phyloP scores from a whole-genome alignment of 2,329 filamentous ascomycete genomes.

The Pseudocercospora eumusae region DNA sequence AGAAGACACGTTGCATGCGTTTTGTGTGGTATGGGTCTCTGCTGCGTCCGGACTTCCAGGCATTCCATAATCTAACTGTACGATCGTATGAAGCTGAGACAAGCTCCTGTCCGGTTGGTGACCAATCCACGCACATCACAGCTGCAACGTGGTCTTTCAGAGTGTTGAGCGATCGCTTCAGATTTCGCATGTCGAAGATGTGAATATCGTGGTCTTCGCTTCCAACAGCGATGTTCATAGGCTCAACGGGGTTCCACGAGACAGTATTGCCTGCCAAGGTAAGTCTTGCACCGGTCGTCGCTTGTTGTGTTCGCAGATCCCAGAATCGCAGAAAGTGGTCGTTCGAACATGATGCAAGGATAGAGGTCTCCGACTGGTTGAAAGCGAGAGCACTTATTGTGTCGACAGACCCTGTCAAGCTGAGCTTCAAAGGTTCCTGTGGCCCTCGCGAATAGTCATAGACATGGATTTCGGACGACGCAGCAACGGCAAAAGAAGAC shows the following conservation, averaged over 20 bases:
- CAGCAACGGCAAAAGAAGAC: constrained; percentile 74
- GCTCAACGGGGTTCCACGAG: constrained; percentile 94
- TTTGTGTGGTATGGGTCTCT: constrained; percentile 97
- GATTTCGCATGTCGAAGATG: constrained; percentile 91
- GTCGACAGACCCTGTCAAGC: constrained; percentile 85
- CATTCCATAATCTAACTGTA: constrained; percentile 80
- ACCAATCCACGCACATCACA: constrained; percentile 96
- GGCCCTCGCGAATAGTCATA: constrained; percentile 84
- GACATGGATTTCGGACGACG: constrained; percentile 76
- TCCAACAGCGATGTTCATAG: constrained; percentile 90
- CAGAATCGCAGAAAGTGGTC: constrained; percentile 89
- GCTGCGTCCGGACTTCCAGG: constrained; percentile 71
- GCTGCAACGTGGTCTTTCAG: constrained; percentile 87
- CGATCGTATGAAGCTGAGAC: constrained; percentile 88
- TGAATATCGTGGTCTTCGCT: constrained; percentile 94
- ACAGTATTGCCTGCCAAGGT: constrained; percentile 81
- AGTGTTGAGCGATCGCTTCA: constrained; percentile 83
- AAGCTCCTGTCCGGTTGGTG: constrained; percentile 89
- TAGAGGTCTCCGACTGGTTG: constrained; percentile 90
- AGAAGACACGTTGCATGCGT: constrained; percentile 93
- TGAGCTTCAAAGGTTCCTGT: constrained; percentile 73
- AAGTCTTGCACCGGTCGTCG: constrained; percentile 77
- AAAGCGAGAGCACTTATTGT: constrained; percentile 87
- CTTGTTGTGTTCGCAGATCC: constrained; percentile 82
- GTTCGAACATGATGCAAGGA: constrained; percentile 80